Base-by-base conservation (phyloP, 805 yeast species). In the Candida khao-thaluensis region DNA sequence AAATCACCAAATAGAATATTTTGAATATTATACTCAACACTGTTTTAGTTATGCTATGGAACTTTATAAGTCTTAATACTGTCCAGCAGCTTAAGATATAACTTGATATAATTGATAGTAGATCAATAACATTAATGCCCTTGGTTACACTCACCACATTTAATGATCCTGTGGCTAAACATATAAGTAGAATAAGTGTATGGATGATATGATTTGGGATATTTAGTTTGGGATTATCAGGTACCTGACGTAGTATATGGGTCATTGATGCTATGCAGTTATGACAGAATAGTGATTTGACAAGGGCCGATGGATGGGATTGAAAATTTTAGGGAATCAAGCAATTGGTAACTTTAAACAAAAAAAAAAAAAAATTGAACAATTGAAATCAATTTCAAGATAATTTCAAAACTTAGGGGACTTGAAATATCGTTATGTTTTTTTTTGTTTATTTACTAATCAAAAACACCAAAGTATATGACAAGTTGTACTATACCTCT, bases 21-120 rank as follows among this genome's bases (percentile, higher is more conserved):
- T 38, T 39, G 14, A 42, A 3, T 9, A 30, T 7, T 2, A 18
- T 4, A 26, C 33, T 38, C 1, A 30, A 9, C 2, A 23, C 15
- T 4, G 16, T 9, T 29, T 44, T 42, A 26, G 17, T 7, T 2
- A 26, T 14, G 4, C 12, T 16, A 25, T 27, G 28, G 22, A 44
- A 38, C 11, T 31, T 38, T 2, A 45, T 3, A 24, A 40, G 34
- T 30, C 43, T 41, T 35, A 40, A 9, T 10, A 38, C 35, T 18
- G 40, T n/a, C 46, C 49, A 45, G 22, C 41, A 12, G 18, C 38
- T 30, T 17, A 45, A 17, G 9, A 35, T n/a, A 25, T 35, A 45
- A 21, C 42, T 31, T 10, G 44, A 34, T 25, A 42, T 28, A 2
- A 30, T 15, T 7, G 16, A 22, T 12, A 43, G 16, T 17, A 43